Percentiles rank a stretch among this genome's conserved stretches.
phyloP scores from a whole-genome alignment of 2,329 filamentous ascomycete species.

The Fusarium decemcellulare region DNA sequence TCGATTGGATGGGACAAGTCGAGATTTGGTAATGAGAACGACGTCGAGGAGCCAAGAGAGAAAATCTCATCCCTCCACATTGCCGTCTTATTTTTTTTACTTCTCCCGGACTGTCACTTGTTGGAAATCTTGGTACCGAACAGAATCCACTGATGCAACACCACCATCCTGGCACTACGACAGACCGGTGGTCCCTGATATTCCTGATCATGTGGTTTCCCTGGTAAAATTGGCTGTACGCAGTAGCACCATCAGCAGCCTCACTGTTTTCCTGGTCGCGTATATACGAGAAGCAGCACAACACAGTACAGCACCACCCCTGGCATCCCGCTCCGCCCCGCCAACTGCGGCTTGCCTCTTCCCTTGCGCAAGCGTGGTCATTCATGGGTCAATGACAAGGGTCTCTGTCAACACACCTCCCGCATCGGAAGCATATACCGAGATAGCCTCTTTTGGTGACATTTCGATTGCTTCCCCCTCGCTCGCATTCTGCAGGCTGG shows the following conservation, averaged over 20 bases:
- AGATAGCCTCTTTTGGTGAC: constrained; percentile 20
- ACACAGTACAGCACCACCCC: neutral
- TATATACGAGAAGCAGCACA: constrained; percentile 18
- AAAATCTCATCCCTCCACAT: constrained; percentile 22
- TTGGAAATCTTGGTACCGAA: constrained; percentile 1
- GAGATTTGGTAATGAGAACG: constrained; percentile 57
- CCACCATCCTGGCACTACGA: neutral
- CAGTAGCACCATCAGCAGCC: neutral
- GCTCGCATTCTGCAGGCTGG: constrained; percentile 9
- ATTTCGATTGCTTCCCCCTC: constrained; percentile 4
- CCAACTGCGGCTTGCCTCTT: constrained; percentile 9
- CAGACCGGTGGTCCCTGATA: neutral
- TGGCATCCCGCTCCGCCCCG: constrained; percentile 26
- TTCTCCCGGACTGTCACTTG: constrained; percentile 16
- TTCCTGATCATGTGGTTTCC: constrained; percentile 29
- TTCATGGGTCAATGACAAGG: constrained; percentile 27
- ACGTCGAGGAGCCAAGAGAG: constrained; percentile 44
- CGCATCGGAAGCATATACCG: constrained; percentile 17
- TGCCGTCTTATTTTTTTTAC: constrained; percentile 27
- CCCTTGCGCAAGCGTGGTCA: neutral
- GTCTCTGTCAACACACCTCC: constrained; percentile 27
- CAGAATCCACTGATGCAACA: constrained; percentile 13
- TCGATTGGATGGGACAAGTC: constrained; percentile 50
- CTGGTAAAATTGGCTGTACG: constrained; percentile 19
- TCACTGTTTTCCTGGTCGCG: constrained; percentile 25